phyloP scores from a whole-genome alignment of 108 stramenopile species.

The Pinguiococcus pyrenoidosus region DNA sequence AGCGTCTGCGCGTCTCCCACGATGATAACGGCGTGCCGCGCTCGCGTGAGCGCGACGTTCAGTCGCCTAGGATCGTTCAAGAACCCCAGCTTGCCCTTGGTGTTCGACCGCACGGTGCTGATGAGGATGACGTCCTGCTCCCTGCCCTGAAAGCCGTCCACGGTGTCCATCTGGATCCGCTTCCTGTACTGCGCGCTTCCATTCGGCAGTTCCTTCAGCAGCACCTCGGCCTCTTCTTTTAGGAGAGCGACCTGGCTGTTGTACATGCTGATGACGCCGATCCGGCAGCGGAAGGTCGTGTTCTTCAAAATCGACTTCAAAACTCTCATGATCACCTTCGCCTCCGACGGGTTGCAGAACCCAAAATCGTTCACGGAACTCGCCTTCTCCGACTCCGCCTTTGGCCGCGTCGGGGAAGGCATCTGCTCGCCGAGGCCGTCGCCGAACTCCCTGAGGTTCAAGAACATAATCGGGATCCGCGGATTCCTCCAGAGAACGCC shows the following conservation, averaged over 20 bases:
- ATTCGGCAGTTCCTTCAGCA: not conserved
- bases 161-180: not conserved
- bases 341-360: too few relatives aligned
- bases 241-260: not conserved
- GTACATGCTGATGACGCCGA: not conserved
- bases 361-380: too few relatives aligned
- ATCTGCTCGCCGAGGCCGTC: too few relatives aligned
- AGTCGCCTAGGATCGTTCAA: constrained; percentile 1
- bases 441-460: too few relatives aligned
- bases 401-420: too few relatives aligned
- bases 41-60: constrained; percentile 14
- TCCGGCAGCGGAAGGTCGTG: too few relatives aligned
- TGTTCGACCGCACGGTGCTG: not conserved
- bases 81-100: constrained; percentile 1
- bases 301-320: too few relatives aligned
- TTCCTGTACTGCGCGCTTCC: not conserved
- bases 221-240: not conserved
- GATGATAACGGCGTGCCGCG: constrained; percentile 1
- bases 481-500: too few relatives aligned
- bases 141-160: constrained; percentile 13
- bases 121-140: constrained; percentile 12
- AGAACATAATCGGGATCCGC: too few relatives aligned
- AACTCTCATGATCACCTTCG: too few relatives aligned
- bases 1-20: constrained; percentile 2
- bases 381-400: too few relatives aligned